Base-by-base conservation (phyloP, 768 basidiomycete species). In the Tremella mesenterica region DNA sequence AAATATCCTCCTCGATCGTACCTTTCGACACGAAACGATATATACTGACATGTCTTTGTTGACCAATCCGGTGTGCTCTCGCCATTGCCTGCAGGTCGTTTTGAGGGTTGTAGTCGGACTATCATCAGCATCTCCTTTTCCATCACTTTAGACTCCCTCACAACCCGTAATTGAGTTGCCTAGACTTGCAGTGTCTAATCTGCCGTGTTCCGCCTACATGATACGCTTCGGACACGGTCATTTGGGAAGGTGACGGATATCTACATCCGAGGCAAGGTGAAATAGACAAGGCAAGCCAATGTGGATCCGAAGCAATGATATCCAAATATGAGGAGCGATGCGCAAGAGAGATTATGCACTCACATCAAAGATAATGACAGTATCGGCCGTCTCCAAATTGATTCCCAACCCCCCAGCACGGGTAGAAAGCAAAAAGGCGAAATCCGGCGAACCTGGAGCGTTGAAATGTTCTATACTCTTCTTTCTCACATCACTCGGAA, bases 71-170 rank as follows among this genome's bases (percentile, higher is more conserved):
- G 76, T 99, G 95, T 0, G 95, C 95, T 57, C 95, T 85, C 52
- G 95, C 95, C 95, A 97, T 97, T 2, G 95, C 95, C 75, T 97
- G 93, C 56, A 99, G 75, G 70, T 97, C 95, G 73, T 97, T 97
- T 74, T 95, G 92, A 16, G 92, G 92, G 73, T 96, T 96, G 88
- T 90, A 93, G 71, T 93, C 91, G 71, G 88, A 92, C 89, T 91
- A 72, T 14, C 2, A n/a, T n/a, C n/a, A n/a, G n/a, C n/a, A n/a
- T n/a, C n/a, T n/a, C n/a, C n/a, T n/a, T n/a, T n/a, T n/a, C n/a
- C n/a, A n/a, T n/a, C n/a, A n/a, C n/a, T n/a, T n/a, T n/a, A n/a
- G n/a, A n/a, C n/a, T n/a, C n/a, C n/a, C n/a, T n/a, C n/a, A n/a
- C n/a, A n/a, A n/a, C n/a, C n/a, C n/a, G n/a, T n/a, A n/a, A n/a